Percentiles rank a stretch among this genome's conserved stretches.
phyloP scores from a whole-genome alignment of 2,329 filamentous ascomycete species.

The Huntiella bhutanensis region DNA sequence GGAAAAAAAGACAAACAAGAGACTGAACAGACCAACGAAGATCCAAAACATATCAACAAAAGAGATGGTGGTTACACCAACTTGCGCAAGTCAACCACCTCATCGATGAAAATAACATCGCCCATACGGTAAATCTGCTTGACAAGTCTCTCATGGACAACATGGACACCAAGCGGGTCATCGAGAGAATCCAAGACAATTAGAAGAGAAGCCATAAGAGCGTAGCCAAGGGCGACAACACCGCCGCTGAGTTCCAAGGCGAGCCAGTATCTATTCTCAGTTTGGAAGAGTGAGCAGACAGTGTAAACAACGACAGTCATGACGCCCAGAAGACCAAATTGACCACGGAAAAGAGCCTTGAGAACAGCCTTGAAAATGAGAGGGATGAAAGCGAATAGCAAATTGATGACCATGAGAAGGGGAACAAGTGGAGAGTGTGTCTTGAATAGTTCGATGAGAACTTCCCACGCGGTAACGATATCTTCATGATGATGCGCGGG shows the following conservation, averaged over 20 bases:
- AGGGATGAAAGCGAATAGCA: slow-evolving; percentile 12
- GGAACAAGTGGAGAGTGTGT: slow-evolving; percentile 10
- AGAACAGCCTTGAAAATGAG: slow-evolving; percentile 9
- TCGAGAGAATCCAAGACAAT: slow-evolving; percentile 7
- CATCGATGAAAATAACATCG: slow-evolving; percentile 9
- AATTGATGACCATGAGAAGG: slow-evolving; percentile 13
- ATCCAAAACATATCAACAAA: not conserved
- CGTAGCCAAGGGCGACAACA: slow-evolving; percentile 14
- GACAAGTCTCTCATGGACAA: slow-evolving; percentile 9
- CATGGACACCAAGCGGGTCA: slow-evolving; percentile 9
- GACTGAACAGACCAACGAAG: not conserved
- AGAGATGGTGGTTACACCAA: slow-evolving; percentile 4
- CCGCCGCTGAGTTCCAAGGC: slow-evolving; percentile 21
- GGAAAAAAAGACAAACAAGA: not conserved
- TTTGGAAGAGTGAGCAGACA: slow-evolving; percentile 14
- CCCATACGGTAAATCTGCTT: slow-evolving; percentile 12
- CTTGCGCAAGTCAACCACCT: slow-evolving; percentile 10
- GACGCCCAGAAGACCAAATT: slow-evolving; percentile 9
- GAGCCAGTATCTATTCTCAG: slow-evolving; percentile 20
- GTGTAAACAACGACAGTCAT: slow-evolving; percentile 16
- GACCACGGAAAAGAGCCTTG: slow-evolving; percentile 1
- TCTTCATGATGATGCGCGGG: slow-evolving; percentile 6
- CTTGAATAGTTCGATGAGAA: slow-evolving; percentile 10
- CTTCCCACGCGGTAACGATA: slow-evolving; percentile 3
- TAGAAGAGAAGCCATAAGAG: slow-evolving; percentile 16